Evolutionary conservation across 495 filamentous ascomycete genomes (phyloP), one percentile per base, ranked within the genome.

Genomic region (Elasticomyces elasticus): DNA sequence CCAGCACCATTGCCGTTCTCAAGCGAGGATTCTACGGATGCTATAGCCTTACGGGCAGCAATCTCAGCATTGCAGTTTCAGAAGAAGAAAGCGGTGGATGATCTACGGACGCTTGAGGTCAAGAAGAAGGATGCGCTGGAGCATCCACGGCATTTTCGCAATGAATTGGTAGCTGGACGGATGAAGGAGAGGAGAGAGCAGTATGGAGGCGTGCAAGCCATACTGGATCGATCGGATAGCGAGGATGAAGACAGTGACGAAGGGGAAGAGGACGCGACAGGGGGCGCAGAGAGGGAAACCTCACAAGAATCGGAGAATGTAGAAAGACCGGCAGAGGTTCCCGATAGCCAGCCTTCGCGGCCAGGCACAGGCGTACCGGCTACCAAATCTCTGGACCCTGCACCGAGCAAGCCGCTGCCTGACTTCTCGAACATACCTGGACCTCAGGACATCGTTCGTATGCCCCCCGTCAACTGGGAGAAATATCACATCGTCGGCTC

Each of bases 401-500:
- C n/a, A 12, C 17, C 49, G 3, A 37, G 7, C 25, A 28, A 43
- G 17, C n/a, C 30, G 1, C 37, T 33, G 5, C 33, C 53, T 1
- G 37, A 37, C 17, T 44, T 67, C 67, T n/a, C 73, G 71, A 17
- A 72, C 68, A 20, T 95, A 1, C 89, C 89, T 0, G 74, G 73
- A 19, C 79, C 85, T n/a, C 89, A 95, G 70, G 88, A 82, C 59
- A 71, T 95, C 1, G 79, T 92, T 9, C 83, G 89, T 30, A 85
- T 80, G 72, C 89, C 89, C 23, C 82, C 86, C 1, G 79, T 95
- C 54, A 94, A 94, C 71, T 95, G 89, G 89, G 79, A 79, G 5
- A 87, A 94, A 64, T 95, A 95, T 65, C 84, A 83, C 54, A 74
- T 94, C 17, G 81, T 89, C 0, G 89, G 88, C 24, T 83, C 85